Evolutionary conservation across 2,329 filamentous ascomycete species (phyloP), one percentile per base, ranked within the genome.

Genomic region (Xylariaceae sp.): DNA sequence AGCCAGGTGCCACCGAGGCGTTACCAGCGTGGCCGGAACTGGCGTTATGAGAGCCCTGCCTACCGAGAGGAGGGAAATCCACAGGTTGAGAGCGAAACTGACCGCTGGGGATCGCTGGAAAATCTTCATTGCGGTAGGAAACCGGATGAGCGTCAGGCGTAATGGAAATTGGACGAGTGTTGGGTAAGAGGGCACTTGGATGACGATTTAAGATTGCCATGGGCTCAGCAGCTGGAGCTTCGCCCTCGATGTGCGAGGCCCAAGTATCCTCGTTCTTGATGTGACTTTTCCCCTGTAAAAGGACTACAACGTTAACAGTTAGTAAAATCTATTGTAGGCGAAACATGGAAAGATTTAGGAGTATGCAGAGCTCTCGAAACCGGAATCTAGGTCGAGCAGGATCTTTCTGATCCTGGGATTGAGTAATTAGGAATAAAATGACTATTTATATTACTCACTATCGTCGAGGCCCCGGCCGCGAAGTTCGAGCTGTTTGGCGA

Each of bases 401-500:
- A 21, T 3, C 6, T 41, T 17, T 34, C 19, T 17, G 19, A 14
- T 26, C 4, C 4, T 17, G 34, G 14, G 5, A 21, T 19, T 17
- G n/a, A 34, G 12, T 9, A 16, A 21, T 6, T 3, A 19, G 14
- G 19, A 17, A 3, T n/a, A 16, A 3, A 12, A 14, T 7, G 17
- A 16, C 14, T 44, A 7, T 21, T 17, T 12, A 5, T 1, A 8
- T 39, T 47, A 48, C 58, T 56, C 14, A 60, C 60, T 36, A 14
- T 61, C 56, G 2, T 51, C 51, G 11, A 53, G 5, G 14, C 36
- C 43, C 4, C 12, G 2, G 17, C 39, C 41, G 11, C 63, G 47
- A 2, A 53, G 31, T 7, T 62, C 46, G 36, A 70, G 53, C 14
- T 61, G 56, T 33, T 66, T 64, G 0, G 72, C 64, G 43, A 79